phyloP scores from a whole-genome alignment of 306 rosid species.

The Cucurbita moschata region DNA sequence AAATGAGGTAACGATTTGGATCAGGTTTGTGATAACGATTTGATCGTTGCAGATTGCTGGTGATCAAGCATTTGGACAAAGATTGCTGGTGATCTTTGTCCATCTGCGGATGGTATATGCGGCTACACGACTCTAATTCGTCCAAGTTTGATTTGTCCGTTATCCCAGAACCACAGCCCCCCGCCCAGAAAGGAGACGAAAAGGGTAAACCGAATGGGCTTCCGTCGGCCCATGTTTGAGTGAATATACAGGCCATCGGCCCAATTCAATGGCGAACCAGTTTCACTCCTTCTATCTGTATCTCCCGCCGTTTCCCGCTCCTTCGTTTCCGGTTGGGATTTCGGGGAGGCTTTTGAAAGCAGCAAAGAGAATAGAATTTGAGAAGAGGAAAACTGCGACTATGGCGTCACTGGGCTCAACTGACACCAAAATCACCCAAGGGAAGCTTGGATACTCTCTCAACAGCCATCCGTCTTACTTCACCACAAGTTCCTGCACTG shows the following conservation, averaged over 20 bases:
- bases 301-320: constrained; percentile 1
- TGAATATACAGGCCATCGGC: background rate
- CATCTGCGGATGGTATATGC: background rate
- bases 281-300: background rate
- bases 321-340: background rate
- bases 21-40: constrained; percentile 45
- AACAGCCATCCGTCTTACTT: constrained; percentile 52
- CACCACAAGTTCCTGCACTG: constrained; percentile 96
- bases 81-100: constrained; percentile 3
- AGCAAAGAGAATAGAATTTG: constrained; percentile 44
- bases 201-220: background rate
- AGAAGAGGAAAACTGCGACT: constrained; percentile 58
- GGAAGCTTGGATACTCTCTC: constrained; percentile 60
- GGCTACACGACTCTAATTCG: background rate
- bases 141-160: background rate
- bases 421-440: constrained; percentile 65
- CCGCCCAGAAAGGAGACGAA: background rate
- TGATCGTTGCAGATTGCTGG: constrained; percentile 18
- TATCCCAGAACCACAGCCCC: background rate
- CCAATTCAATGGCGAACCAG: background rate
- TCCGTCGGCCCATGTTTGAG: background rate
- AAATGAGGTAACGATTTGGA: constrained; percentile 43
- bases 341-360: background rate
- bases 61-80: background rate
- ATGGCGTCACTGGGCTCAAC: constrained; percentile 43